Base-by-base conservation (phyloP, 257 asterid species). In the Solanum appendiculatum region DNA sequence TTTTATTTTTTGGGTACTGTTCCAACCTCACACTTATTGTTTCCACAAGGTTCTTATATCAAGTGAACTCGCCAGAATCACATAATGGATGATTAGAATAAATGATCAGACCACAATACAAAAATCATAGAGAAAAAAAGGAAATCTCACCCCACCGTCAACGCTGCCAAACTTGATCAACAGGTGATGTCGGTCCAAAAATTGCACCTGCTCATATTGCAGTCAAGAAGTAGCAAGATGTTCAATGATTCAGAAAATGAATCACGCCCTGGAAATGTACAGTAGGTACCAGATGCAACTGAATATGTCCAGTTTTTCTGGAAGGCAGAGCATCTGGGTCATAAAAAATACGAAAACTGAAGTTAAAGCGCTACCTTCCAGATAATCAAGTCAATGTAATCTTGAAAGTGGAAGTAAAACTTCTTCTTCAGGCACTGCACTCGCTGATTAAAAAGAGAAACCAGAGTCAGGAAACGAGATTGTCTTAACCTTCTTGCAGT, bases 361-460 rank as follows among this genome's bases (percentile, higher is more conserved):
- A 39, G 77, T 74, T 23, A 36, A 51, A 85, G 33, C 44, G 70
- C 72, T 90, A 96, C 99, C 98, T 94, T 96, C 99, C 98, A 96
- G 88, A 96, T 93, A 86, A 95, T 93, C 92, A 96, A 90, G 89
- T 96, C 98, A 89, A 95, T 96, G 90, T 95, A 96, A 93, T 95
- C 99, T 91, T 95, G 99, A 91, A 96, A 96, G 91, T 92, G 98
- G 96, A 93, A 95, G 92, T 94, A 94, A 88, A 97, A 97, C 93
- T 94, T 95, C 95, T 97, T 97, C 96, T 97, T 97, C 90, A 97
- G 95, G 96, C 93, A 91, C 86, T 94, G 99, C 96, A 94, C 94
- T 92, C 98, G 93, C 99, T 96, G 97, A 83, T 87, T 77, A 88
- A 70, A 74, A 88, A 82, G 86, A 88, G 44, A 85, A 86, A 87